Base-by-base conservation (phyloP, 768 basidiomycete genomes). In the Candolleomyces eurysporus region DNA sequence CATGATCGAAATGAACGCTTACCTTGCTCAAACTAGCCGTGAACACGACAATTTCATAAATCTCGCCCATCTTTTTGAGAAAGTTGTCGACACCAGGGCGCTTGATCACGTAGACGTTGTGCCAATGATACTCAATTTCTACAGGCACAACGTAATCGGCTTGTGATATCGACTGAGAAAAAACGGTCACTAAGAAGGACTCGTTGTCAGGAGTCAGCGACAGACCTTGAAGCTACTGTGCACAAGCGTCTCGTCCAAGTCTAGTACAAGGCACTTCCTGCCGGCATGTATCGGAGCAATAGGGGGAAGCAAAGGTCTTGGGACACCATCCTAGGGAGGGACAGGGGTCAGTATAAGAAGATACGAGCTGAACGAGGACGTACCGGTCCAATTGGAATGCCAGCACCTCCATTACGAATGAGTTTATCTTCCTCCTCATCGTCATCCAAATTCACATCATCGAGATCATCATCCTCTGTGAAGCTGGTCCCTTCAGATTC, bases 61-160 rank as follows among this genome's bases (percentile, higher is more conserved):
- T 88, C 73, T 98, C 95, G 42, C 97, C 97, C 97, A 98, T 99
- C 77, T 88, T 90, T 79, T 92, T 92, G 72, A 99, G 78, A 75
- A 98, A 99, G 70, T 88, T 90, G 72, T 99, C 97, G 16, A 99
- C 97, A 16, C 97, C 97, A 9, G 97, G 97, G 55, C 97, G 90
- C 75, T 98, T 98, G 75, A 98, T 92, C 53, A 98, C 97, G 76
- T 98, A 98, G 65, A 98, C 95, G 70, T 99, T 98, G 73, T 99
- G 97, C 84, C 91, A 92, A 71, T 97, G 92, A 66, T 92, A 95
- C 71, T 99, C 97, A 64, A 99, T 99, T 76, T 98, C 97, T 26
- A 99, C 97, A 5, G 97, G 97, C 3, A 99, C 96, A 64, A 98
- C 93, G 74, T 94, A 99, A 78, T 99, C 97, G 32, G 96, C 95